Base-by-base conservation (phyloP, 2,329 filamentous ascomycete genomes). In the Fusarium cyanostomum region DNA sequence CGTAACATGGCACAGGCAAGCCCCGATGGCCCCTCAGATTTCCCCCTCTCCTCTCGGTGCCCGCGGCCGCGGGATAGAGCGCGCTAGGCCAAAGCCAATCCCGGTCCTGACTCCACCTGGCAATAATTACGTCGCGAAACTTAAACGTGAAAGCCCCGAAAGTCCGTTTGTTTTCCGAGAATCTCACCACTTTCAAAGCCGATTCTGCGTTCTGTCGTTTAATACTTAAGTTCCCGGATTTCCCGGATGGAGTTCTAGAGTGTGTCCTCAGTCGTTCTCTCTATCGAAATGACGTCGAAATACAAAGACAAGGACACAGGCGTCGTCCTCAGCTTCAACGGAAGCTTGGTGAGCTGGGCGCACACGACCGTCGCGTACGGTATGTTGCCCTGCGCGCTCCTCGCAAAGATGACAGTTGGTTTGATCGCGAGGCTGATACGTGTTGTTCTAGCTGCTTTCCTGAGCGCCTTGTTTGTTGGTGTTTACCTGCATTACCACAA, bases 401-500 rank as follows among this genome's bases (percentile, higher is more conserved):
- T 48, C 15, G 31, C 26, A 21, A 30, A 38, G 16, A 26, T 37
- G 8, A 28, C 15, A 16, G 30, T 26, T 55, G 56, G 39, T 41
- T 44, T 41, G 52, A 35, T 46, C 34, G 30, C 59, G 26, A 53
- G 56, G 60, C 67, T 73, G 49, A 75, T 61, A 15, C 16, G 7
- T 52, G 7, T 16, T 45, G n/a, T 41, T 63, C 35, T 69, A 92
- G 90, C 85, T 72, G 94, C 94, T 55, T 98, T 98, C 74, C 66
- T 96, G 64, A 92, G 92, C 74, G 94, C 94, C 58, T 82, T 98
- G 66, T 76, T 94, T 53, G 88, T 96, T 61, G 94, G 94, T 67
- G 82, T 89, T 53, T 85, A 83, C 52, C 84, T 99, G 44, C 95
- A 99, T 79, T 98, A 95, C 80, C 86, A 91, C 74, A 99, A 99